A percentile compares a stretch with the other conserved stretches of the same genome.
Conservation (phyloP, 2,329 filamentous ascomycete genomes). For the Apiospora arundinis region DNA sequence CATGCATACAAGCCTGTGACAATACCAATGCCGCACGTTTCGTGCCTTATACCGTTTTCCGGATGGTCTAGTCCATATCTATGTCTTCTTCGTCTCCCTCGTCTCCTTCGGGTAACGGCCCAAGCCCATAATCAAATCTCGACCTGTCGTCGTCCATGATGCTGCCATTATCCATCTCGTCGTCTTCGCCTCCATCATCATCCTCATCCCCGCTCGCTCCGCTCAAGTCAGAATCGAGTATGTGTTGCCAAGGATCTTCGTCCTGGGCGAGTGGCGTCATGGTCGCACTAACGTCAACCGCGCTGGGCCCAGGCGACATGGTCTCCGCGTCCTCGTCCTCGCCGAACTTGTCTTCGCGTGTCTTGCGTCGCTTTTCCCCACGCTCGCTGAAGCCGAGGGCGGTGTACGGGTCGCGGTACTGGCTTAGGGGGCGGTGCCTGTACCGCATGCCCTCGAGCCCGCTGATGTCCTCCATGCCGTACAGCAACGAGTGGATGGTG, state of each 20-base stretch:
- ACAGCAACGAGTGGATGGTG: constrained; percentile 37
- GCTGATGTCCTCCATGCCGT: constrained; percentile 36
- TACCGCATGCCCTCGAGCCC: constrained; percentile 30
- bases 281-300: constrained; percentile 28
- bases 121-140: background rate
- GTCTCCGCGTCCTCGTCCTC: constrained; percentile 2
- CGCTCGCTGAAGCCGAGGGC: constrained; percentile 23
- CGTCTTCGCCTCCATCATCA: constrained; percentile 24
- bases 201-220: constrained; percentile 28
- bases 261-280: constrained; percentile 32
- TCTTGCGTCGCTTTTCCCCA: background rate
- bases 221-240: constrained; percentile 37
- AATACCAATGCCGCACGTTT: background rate
- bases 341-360: background rate
- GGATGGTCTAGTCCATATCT: background rate
- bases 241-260: constrained; percentile 37
- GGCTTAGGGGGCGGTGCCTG: constrained; percentile 24
- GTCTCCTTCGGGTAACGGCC: background rate
- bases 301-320: constrained; percentile 19
- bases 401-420: constrained; percentile 20
- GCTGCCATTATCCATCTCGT: constrained; percentile 28
- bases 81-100: background rate
- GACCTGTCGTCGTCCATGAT: background rate
- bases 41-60: background rate
- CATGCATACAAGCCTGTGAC: background rate